Evolutionary conservation across 306 rosid genomes (phyloP).

Genomic region (Sicyos baderoa): DNA sequence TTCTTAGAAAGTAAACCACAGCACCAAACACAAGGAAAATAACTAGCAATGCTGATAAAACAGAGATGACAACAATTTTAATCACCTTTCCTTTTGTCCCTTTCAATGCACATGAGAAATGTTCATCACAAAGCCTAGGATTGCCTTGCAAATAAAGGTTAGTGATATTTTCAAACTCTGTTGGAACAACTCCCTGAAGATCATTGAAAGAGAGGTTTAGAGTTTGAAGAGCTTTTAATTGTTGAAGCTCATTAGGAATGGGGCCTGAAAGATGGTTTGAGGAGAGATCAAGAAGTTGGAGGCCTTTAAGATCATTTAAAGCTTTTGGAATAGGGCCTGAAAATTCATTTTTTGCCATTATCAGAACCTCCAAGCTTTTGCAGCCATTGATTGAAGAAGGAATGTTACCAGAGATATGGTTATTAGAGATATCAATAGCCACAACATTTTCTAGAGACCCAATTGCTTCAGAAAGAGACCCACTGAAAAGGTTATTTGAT

Average conservation of each 20-base stretch:
- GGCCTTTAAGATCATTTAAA: slow-evolving; percentile 46
- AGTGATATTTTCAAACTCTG: not conserved
- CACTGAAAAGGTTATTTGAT: slow-evolving; percentile 50
- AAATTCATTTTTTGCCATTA: slow-evolving; percentile 39
- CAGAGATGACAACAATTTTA: slow-evolving; percentile 19
- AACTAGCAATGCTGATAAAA: slow-evolving; percentile 19
- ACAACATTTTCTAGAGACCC: slow-evolving; percentile 29
- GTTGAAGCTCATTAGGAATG: slow-evolving; percentile 49
- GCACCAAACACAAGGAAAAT: slow-evolving; percentile 6
- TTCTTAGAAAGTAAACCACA: slow-evolving; percentile 1
- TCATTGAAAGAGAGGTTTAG: slow-evolving; percentile 57
- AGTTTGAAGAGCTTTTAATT: slow-evolving; percentile 30
- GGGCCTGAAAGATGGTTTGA: slow-evolving; percentile 61
- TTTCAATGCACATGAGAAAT: slow-evolving; percentile 23
- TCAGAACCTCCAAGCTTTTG: slow-evolving; percentile 43
- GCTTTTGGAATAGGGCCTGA: slow-evolving; percentile 53
- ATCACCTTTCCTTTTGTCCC: slow-evolving; percentile 7
- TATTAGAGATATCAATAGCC: slow-evolving; percentile 51
- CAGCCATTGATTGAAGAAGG: slow-evolving; percentile 46
- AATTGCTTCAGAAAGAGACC: slow-evolving; percentile 49
- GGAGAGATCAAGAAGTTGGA: slow-evolving; percentile 55
- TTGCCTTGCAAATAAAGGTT: slow-evolving; percentile 37
- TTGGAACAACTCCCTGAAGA: slow-evolving; percentile 52
- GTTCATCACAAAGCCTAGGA: slow-evolving; percentile 35
- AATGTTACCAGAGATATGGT: slow-evolving; percentile 40